Evolutionary conservation across 2,329 filamentous ascomycete genomes (phyloP), one percentile per base, ranked within the genome.

Genomic region (Rhinocladiella similis): DNA sequence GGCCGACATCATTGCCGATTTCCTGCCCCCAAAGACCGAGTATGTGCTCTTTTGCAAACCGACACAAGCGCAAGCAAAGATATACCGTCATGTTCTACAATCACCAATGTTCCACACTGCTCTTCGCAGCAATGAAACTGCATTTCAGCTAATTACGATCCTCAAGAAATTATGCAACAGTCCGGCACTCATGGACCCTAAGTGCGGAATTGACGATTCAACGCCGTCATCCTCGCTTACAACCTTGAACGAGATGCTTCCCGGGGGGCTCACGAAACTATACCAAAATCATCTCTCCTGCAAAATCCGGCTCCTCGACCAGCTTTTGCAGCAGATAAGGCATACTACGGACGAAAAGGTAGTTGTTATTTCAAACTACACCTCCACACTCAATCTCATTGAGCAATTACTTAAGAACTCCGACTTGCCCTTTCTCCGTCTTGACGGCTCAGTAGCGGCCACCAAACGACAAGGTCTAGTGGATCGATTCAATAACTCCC

Each of bases 111-210:
- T 89, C 63, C 79, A 82, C 48, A 78, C 76, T 29, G 83, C 83
- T 7, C 73, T 89, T 48, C 83, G 85, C 13, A 86, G 79, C 60
- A 61, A 52, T 36, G 84, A 88, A 48, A 79, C 80, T 46, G 82
- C 84, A 2, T 75, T 90, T 1, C 84, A 88, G 64, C 80, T 90
- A 13, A 89, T 90, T 66, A 89, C 83, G 14, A 78, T 89, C 16
- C 73, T 90, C 16, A 90, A 90, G 72, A 90, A 90, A 68, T 77
- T 89, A 16, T 90, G 87, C 75, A 90, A 90, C 68, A 86, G 85
- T 61, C 87, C 87, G 1, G 83, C 80, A 0, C 72, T 89, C 9
- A 74, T 90, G 6, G 77, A 78, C 41, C 72, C 77, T 1, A 81
- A 80, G 55, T 71, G 71, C 25, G 75, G 77, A 25, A 69, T 70